Percentiles rank a stretch among this genome's conserved stretches.
Evolutionary conservation across 257 asterid genomes (phyloP).

Genomic region (Fraxinus pennsylvanica): DNA sequence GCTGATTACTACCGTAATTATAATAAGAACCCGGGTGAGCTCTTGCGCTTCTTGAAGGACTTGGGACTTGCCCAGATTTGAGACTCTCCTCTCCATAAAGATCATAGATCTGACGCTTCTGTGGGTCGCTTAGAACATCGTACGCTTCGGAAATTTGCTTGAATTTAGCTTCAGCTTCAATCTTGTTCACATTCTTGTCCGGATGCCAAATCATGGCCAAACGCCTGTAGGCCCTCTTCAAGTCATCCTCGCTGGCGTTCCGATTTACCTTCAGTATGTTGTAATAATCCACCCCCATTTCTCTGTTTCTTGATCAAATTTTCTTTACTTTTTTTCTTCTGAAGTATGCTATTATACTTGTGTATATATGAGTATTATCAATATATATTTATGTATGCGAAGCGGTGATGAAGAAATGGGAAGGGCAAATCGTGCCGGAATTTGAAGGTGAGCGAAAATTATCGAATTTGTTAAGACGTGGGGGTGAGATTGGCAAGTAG

Average conservation of each 20-base stretch:
- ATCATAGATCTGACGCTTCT: constrained; percentile 99
- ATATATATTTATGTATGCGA: background rate
- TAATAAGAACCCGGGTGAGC: constrained; percentile 6
- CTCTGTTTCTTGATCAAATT: background rate
- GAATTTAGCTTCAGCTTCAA: constrained; percentile 90
- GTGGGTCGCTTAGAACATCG: constrained; percentile 96
- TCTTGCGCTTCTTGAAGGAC: constrained; percentile 56
- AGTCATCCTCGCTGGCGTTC: constrained; percentile 87
- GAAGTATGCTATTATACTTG: background rate
- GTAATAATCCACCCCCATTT: constrained; percentile 96
- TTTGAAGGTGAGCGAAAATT: background rate
- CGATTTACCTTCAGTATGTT: constrained; percentile 94
- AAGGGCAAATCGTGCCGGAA: background rate
- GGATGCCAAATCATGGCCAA: constrained; percentile 99
- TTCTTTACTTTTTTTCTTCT: background rate
- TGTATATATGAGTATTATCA: background rate
- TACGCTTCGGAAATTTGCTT: constrained; percentile 95
- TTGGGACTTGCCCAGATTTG: constrained; percentile 82
- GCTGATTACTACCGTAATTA: constrained; percentile 34
- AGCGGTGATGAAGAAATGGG: background rate
- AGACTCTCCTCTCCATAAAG: constrained; percentile 93
- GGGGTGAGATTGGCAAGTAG: background rate
- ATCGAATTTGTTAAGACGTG: background rate
- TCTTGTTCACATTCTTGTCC: constrained; percentile 77
- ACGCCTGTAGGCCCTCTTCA: constrained; percentile 82